Conservation (phyloP, 139 green algal genomes). For the Chlorella vulgaris region DNA sequence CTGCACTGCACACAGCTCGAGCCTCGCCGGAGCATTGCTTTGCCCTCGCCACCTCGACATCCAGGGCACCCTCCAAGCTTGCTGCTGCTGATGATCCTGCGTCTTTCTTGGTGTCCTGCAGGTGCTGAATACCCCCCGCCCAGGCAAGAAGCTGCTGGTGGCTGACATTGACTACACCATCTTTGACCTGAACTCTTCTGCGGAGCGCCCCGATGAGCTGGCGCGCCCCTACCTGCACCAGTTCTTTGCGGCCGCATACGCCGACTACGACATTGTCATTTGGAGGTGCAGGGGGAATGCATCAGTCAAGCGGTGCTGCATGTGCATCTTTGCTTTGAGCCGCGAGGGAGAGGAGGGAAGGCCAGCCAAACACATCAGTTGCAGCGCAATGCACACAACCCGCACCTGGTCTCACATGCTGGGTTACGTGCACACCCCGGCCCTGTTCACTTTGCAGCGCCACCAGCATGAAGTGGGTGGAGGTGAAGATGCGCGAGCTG, state of each 20-base stretch:
- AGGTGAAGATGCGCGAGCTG: slow-evolving; percentile 84
- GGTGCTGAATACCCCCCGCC: not conserved
- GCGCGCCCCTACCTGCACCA: slow-evolving; percentile 85
- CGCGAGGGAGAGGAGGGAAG: not conserved
- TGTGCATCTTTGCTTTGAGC: not conserved
- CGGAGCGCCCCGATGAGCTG: slow-evolving; percentile 89
- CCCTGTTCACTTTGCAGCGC: not conserved
- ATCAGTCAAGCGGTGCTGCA: not conserved
- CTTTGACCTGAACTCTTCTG: slow-evolving; percentile 88
- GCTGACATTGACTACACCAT: slow-evolving; percentile 89
- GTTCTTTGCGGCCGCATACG: slow-evolving; percentile 79
- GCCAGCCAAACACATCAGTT: too few relatives aligned
- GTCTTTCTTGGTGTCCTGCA: too few relatives aligned
- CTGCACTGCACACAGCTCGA: too few relatives aligned
- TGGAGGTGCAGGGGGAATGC: slow-evolving; percentile 58
- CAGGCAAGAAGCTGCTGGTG: slow-evolving; percentile 91
- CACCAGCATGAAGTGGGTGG: slow-evolving; percentile 89
- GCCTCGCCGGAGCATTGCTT: too few relatives aligned
- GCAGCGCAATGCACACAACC: too few relatives aligned
- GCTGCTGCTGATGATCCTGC: too few relatives aligned
- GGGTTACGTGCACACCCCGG: not conserved
- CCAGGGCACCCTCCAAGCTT: too few relatives aligned
- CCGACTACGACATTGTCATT: slow-evolving; percentile 90
- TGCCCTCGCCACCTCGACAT: too few relatives aligned
- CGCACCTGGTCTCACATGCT: too few relatives aligned